phyloP scores from a whole-genome alignment of 441 rosid genomes.

The Manihot esculenta region DNA sequence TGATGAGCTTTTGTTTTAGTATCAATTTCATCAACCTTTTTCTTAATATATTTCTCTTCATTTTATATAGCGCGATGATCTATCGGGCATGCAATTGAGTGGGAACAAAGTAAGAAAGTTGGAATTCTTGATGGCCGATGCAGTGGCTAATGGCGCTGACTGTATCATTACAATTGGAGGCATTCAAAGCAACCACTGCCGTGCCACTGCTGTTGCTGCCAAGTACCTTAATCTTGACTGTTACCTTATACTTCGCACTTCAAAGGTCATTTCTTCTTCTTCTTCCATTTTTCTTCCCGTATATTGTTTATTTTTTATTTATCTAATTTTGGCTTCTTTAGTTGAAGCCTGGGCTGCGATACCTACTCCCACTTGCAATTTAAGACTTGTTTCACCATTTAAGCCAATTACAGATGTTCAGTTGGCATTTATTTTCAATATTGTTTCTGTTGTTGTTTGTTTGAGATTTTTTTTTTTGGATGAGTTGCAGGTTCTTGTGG shows the following conservation, averaged over 20 bases:
- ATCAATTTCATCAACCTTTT: not conserved
- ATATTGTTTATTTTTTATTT: not conserved
- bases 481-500: conserved; percentile 63
- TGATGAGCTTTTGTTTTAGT: not conserved
- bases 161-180: conserved; percentile 85
- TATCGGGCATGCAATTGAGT: conserved; percentile 92
- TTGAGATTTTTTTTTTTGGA: not conserved
- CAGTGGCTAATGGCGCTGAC: conserved; percentile 76
- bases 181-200: conserved; percentile 95
- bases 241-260: conserved; percentile 78
- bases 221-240: conserved; percentile 77
- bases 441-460: not conserved
- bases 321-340: too few species aligned
- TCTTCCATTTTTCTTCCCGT: not conserved
- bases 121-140: conserved; percentile 89
- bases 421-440: not conserved
- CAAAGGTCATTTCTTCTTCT: conserved; percentile 52
- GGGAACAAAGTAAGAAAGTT: conserved; percentile 92
- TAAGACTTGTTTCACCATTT: too few species aligned
- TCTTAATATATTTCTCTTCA: not conserved
- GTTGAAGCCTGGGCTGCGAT: too few species aligned
- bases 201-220: conserved; percentile 91
- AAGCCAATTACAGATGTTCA: too few species aligned
- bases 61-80: conserved; percentile 66
- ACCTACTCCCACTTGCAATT: too few species aligned